Base-by-base conservation (phyloP, 805 yeast genomes). In the Allodekkera sacchari region DNA sequence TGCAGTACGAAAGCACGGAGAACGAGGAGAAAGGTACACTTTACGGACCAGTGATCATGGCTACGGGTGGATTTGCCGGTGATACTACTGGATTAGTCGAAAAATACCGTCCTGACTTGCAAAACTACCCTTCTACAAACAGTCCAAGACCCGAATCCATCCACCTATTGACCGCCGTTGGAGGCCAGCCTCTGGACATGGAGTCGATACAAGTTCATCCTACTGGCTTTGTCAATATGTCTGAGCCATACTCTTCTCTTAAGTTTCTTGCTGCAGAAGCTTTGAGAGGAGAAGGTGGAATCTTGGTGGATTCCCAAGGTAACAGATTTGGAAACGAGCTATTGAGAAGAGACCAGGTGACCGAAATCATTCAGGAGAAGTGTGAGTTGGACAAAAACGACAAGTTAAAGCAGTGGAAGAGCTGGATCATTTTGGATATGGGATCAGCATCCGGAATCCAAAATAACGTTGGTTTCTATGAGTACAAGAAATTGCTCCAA, bases 141-240 rank as follows among this genome's bases (percentile, higher is more conserved):
- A 77, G 79, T 7, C 64, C 60, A 20, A 71, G 78, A 7, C 77
- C 80, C 3, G 81, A 76, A 46, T 80, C 81, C 3, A 76, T 72
- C 36, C 70, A 70, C 39, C 62, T 74, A 39, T 59, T 72, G 41
- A 56, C 68, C 52, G 60, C 59, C 28, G 57, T 68, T 34, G 64
- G 71, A 6, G 82, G 76, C 8, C 53, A 62, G 22, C 70, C 73
- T n/a, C 63, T 75, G 34, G 82, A 75, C 48, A 55, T 75, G 63
- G 80, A 75, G 34, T 71, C 74, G 45, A 74, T 76, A 27, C 83
- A 76, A 49, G 77, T 76, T 16, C 82, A 76, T 42, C 83, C 83
- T 6, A 75, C 82, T 4, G 83, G 82, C 1, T 63, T 75, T 39
- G 67, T 76, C 33, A 31, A 32, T 20, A 74, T 71, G 23, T 53